These are phyloP conservation scores for Chaetomium tenue DNA, from an alignment of 495 filamentous ascomycete genomes.

Conservation along the genomic window DNA sequence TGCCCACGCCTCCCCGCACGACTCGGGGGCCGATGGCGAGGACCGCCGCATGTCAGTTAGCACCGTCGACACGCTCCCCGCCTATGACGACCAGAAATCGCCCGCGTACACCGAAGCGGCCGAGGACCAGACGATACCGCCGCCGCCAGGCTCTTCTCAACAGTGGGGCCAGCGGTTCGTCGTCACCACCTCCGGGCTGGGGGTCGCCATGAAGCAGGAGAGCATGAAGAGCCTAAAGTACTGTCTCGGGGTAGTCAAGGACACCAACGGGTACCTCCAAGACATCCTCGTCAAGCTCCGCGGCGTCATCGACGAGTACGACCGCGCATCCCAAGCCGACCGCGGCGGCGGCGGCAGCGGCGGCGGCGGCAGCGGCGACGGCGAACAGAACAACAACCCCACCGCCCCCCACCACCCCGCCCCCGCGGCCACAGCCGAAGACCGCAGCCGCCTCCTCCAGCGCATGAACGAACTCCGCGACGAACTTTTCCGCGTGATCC, in stretches of 20 bases:
- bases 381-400: too few species aligned
- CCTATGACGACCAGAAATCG: conserved; percentile 73
- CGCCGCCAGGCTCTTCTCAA: conserved; percentile 27
- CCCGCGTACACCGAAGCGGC: conserved; percentile 64
- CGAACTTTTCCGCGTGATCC: conserved; percentile 73
- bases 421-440: conserved; percentile 34
- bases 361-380: too few species aligned
- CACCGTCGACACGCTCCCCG: conserved; percentile 67
- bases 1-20: background rate
- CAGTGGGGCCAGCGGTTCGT: conserved; percentile 78
- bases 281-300: conserved; percentile 67
- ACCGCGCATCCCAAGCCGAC: conserved; percentile 42
- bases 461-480: conserved; percentile 66
- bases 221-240: conserved; percentile 73
- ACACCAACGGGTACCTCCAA: conserved; percentile 72
- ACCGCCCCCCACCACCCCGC: conserved; percentile 27
- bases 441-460: conserved; percentile 47
- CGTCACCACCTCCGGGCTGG: conserved; percentile 77
- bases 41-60: conserved; percentile 49
- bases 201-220: conserved; percentile 83
- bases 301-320: conserved; percentile 71
- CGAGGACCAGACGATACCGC: conserved; percentile 17
- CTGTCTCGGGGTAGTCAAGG: conserved; percentile 71
- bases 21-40: conserved; percentile 18
- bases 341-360: too few species aligned